phyloP scores from a whole-genome alignment of 306 rosid species.

The Chamaecrista fasciculata region DNA sequence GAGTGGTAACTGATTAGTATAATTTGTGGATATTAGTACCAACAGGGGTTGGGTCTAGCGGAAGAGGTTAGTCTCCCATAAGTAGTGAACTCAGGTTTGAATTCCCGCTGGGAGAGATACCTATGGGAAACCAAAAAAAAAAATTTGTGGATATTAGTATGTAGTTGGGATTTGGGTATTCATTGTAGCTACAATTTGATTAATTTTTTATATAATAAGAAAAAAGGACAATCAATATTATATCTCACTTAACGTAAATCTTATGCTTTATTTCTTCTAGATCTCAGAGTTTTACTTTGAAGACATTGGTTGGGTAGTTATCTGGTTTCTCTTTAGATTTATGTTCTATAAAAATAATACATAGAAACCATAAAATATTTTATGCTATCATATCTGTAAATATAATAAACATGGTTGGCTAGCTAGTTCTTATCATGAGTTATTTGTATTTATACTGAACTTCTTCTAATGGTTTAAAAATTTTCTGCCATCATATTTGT shows the following conservation, averaged over 20 bases:
- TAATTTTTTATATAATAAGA: background rate
- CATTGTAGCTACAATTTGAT: background rate
- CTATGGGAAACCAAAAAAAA: no score
- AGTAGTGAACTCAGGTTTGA: no score
- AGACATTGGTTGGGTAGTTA: background rate
- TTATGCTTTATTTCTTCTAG: background rate
- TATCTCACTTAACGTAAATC: background rate
- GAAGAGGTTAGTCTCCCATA: no score
- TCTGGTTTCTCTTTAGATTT: background rate
- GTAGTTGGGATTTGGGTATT: background rate
- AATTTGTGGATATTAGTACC: background rate
- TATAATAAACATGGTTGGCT: no score
- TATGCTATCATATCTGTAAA: no score
- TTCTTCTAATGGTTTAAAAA: background rate
- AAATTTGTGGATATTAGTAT: background rate
- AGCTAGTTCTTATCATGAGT: background rate
- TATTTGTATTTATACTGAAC: background rate
- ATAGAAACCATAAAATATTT: no score
- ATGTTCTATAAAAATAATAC: no score
- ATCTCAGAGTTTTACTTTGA: slow-evolving; percentile 6
- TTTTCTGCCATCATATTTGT: background rate
- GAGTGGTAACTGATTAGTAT: background rate
- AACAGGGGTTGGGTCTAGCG: no score
- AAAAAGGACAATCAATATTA: background rate
- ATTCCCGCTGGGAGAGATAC: no score